phyloP scores from a whole-genome alignment of 331 rosid genomes.

The Quercus phellos region DNA sequence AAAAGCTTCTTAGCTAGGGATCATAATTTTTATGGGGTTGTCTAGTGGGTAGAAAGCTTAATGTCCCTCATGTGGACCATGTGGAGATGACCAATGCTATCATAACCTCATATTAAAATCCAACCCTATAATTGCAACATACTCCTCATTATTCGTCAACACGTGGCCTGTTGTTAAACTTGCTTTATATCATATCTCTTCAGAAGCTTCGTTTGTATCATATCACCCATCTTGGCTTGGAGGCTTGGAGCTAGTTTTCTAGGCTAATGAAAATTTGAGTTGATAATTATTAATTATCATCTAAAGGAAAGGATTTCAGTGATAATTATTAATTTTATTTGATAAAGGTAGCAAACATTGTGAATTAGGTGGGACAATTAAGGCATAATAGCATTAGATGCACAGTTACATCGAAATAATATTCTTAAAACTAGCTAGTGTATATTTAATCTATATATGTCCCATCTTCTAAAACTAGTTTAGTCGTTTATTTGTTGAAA shows the following conservation, averaged over 20 bases:
- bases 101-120: slow-evolving; percentile 18
- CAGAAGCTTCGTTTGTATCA: slow-evolving; percentile 26
- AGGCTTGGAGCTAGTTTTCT: neutral
- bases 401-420: neutral
- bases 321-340: slow-evolving; percentile 10
- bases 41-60: slow-evolving; percentile 35
- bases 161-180: slow-evolving; percentile 21
- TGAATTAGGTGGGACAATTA: neutral
- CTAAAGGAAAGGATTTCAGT: neutral
- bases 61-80: slow-evolving; percentile 44
- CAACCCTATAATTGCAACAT: slow-evolving; percentile 21
- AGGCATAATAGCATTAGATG: neutral
- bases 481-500: no score
- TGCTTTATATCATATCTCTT: slow-evolving; percentile 10
- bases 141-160: slow-evolving; percentile 24
- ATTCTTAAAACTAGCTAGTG: neutral
- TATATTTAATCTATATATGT: neutral
- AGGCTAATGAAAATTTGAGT: slow-evolving; percentile 4
- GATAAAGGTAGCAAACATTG: neutral
- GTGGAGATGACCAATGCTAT: slow-evolving; percentile 29
- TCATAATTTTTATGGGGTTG: slow-evolving; percentile 33
- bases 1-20: slow-evolving; percentile 9
- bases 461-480: no score
- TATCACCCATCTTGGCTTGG: slow-evolving; percentile 17
- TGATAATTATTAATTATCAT: neutral